phyloP scores from a whole-genome alignment of 148 eudicot genomes.

The Dysphania ambrosioides region DNA sequence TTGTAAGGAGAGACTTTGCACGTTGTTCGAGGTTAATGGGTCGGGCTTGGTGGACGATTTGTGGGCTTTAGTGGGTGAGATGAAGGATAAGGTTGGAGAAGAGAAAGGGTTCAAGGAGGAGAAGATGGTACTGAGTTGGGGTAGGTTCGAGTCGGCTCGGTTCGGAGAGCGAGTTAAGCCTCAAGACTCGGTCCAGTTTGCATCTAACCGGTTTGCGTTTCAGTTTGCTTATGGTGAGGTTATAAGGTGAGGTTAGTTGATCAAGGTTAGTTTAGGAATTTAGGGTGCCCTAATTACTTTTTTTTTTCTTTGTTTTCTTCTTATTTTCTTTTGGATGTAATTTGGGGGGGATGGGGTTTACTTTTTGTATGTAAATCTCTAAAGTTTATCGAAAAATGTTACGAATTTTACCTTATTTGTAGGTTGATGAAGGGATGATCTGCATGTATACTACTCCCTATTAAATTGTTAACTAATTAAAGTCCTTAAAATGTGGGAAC shows the following conservation, averaged over 20 bases:
- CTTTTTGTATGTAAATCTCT: constrained; percentile 12
- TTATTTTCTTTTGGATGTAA: background rate
- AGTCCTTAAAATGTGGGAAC: background rate
- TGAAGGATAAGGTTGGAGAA: constrained; percentile 44
- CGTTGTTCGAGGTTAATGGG: constrained; percentile 32
- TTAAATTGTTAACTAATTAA: background rate
- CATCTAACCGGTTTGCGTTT: constrained; percentile 13
- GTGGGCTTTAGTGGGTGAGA: constrained; percentile 54
- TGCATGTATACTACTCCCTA: background rate
- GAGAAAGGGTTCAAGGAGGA: constrained; percentile 33
- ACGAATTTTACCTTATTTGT: background rate
- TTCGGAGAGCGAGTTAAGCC: no score
- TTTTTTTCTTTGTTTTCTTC: background rate
- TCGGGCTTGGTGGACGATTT: constrained; percentile 40
- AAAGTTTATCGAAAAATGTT: background rate
- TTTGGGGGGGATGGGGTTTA: constrained; percentile 3
- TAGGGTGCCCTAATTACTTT: background rate
- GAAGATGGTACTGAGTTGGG: constrained; percentile 37
- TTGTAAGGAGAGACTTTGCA: constrained; percentile 47
- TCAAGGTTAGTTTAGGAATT: background rate
- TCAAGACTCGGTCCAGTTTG: no score
- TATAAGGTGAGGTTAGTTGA: constrained; percentile 21
- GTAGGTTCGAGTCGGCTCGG: no score
- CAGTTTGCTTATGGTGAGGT: constrained; percentile 39
- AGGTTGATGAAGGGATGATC: background rate